phyloP scores from a whole-genome alignment of 768 basidiomycete species.

The Russula sp. region DNA sequence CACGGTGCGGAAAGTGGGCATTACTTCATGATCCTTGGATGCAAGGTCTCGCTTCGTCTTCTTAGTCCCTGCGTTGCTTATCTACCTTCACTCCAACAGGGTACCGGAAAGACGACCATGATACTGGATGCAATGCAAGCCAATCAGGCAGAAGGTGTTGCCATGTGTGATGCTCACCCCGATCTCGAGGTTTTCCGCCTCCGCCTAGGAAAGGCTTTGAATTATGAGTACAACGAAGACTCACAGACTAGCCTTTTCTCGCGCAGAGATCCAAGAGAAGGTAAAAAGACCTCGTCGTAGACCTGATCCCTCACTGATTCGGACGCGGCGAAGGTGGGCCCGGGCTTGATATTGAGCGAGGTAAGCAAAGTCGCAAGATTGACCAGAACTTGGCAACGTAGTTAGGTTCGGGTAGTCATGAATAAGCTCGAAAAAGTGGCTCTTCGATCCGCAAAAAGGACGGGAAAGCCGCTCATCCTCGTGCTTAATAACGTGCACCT shows the following conservation, averaged over 20 bases:
- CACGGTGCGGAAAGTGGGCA: slow-evolving; percentile 64
- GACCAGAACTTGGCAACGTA: background rate
- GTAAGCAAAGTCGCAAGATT: slow-evolving; percentile 31
- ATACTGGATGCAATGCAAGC: slow-evolving; percentile 75
- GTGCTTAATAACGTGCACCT: slow-evolving; percentile 76
- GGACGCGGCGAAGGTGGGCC: slow-evolving; percentile 46
- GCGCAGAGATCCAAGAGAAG: slow-evolving; percentile 77
- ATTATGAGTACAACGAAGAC: slow-evolving; percentile 83
- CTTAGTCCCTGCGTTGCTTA: slow-evolving; percentile 11
- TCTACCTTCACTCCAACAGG: slow-evolving; percentile 34
- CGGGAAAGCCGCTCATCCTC: slow-evolving; percentile 66
- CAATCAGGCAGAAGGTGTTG: slow-evolving; percentile 64
- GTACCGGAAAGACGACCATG: slow-evolving; percentile 81
- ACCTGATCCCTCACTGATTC: slow-evolving; percentile 13
- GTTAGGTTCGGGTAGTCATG: slow-evolving; percentile 40
- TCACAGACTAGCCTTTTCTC: slow-evolving; percentile 78
- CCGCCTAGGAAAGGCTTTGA: slow-evolving; percentile 77
- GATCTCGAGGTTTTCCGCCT: slow-evolving; percentile 84
- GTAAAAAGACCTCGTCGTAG: slow-evolving; percentile 28
- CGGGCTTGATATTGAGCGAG: slow-evolving; percentile 75
- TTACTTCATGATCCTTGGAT: slow-evolving; percentile 72
- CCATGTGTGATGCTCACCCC: slow-evolving; percentile 78
- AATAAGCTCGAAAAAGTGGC: slow-evolving; percentile 87
- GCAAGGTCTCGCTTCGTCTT: slow-evolving; percentile 47
- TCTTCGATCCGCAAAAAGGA: slow-evolving; percentile 49